Percentiles rank a stretch among this genome's conserved stretches.
phyloP scores from a whole-genome alignment of 306 rosid genomes.

The Biancaea sappan region DNA sequence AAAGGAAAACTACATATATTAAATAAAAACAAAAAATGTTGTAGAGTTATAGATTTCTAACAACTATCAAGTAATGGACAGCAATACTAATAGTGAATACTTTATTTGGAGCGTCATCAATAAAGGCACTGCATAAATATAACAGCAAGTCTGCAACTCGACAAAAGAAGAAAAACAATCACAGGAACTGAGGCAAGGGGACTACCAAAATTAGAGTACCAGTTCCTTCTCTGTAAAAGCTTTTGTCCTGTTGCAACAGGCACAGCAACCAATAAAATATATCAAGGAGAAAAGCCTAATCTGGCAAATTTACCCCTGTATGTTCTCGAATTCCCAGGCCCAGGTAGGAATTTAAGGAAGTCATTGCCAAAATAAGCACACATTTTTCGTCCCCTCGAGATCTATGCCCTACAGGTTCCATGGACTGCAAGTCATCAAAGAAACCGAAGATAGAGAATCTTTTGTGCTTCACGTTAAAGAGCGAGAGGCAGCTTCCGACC shows the following conservation, averaged over 20 bases:
- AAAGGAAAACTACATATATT: not conserved
- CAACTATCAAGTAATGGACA: not conserved
- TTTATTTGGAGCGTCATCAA: constrained; percentile 31
- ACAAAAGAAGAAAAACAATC: constrained; percentile 43
- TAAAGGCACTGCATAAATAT: constrained; percentile 39
- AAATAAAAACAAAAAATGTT: no score
- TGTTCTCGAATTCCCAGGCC: constrained; percentile 33
- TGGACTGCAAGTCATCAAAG: constrained; percentile 42
- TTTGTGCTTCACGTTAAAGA: constrained; percentile 57
- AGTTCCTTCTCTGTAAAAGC: constrained; percentile 55
- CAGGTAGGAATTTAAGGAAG: constrained; percentile 22
- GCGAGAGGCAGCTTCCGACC: constrained; percentile 37
- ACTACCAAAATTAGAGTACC: constrained; percentile 44
- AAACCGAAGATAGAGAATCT: constrained; percentile 47
- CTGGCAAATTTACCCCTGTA: constrained; percentile 35
- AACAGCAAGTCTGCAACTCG: constrained; percentile 40
- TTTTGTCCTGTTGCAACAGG: constrained; percentile 48
- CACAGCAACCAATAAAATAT: constrained; percentile 39
- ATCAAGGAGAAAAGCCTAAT: constrained; percentile 19
- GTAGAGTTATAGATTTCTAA: not conserved
- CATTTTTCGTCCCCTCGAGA: constrained; percentile 71
- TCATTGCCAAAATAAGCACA: constrained; percentile 36
- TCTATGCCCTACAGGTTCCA: constrained; percentile 50
- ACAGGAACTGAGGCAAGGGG: constrained; percentile 49
- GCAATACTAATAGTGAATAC: not conserved